Evolutionary conservation across 1,284 basidiomycete genomes (phyloP), one percentile per base, ranked within the genome.

Genomic region (Melampsora larici-populina): DNA sequence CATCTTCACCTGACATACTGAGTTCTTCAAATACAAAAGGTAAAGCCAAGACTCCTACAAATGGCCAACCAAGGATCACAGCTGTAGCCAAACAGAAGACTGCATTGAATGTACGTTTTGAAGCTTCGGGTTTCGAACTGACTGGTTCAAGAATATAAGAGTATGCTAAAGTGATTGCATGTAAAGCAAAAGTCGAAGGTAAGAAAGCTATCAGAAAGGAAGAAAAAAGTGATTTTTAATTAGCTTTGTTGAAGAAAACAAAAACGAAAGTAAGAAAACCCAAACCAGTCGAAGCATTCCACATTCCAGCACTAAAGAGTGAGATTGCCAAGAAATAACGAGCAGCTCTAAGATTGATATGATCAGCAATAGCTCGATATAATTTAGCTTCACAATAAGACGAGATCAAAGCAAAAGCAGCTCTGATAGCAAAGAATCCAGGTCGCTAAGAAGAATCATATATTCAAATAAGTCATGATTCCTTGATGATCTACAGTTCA

Each of bases 141-240:
- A 71, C 69, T 0, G 92, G 92, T 71, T 89, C 87, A 76, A 97
- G 86, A 2, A 89, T 89, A 81, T 88, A 92, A 0, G 93, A 88
- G 79, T 89, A 91, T 0, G 93, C 96, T 66, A 96, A 85, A 79
- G 91, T 90, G 65, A 89, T 91, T 46, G 91, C 89, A 84, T 94
- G 94, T 93, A 99, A 94, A 1, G 94, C 90, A 82, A 98, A 97
- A 1, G 92, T 90, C 9, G 97, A 98, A 0, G 97, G 95, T 5
- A 97, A 87, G 85, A 97, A 92, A 0, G 94, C 92, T 66, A 48
- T 29, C 75, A 72, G 66, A 26, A 55, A 21, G 26, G 67, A 24
- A 36, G 43, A 46, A 36, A 76, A 49, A 78, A 74, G 69, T 74
- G 79, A 62, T 70, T n/a, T 18, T 49, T 70, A 7, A 29, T 21